phyloP scores from a whole-genome alignment of 1,284 basidiomycete genomes.

The Veloboletus limbatus region DNA sequence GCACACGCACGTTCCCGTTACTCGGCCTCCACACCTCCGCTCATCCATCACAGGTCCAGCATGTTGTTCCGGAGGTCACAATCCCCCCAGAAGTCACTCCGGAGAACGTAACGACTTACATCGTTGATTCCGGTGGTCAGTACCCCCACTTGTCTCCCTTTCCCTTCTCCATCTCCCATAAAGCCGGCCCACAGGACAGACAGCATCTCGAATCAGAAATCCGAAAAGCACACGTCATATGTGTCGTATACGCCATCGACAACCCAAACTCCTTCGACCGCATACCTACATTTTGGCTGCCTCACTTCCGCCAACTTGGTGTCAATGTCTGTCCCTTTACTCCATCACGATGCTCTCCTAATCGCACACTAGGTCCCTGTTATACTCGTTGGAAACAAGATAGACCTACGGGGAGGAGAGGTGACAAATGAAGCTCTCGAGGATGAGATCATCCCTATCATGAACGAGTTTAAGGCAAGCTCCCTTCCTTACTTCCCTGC shows the following conservation, averaged over 20 bases:
- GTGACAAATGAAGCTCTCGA: constrained; percentile 94
- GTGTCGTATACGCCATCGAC: constrained; percentile 95
- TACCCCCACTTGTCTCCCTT: constrained; percentile 16
- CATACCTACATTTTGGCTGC: constrained; percentile 98
- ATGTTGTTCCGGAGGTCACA: constrained; percentile 91
- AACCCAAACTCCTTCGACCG: constrained; percentile 95
- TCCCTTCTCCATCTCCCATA: constrained; percentile 15
- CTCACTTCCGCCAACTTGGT: constrained; percentile 93
- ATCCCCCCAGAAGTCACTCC: constrained; percentile 95
- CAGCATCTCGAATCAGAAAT: constrained; percentile 92
- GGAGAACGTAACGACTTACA: constrained; percentile 94
- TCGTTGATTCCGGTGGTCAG: constrained; percentile 91
- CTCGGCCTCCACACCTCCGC: constrained; percentile 5
- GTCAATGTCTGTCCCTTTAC: constrained; percentile 68
- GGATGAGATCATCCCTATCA: constrained; percentile 91
- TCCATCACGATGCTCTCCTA: constrained; percentile 4
- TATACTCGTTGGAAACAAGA: constrained; percentile 98
- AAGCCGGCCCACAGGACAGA: constrained; percentile 77
- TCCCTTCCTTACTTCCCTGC: constrained; percentile 5
- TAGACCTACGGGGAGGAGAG: constrained; percentile 89
- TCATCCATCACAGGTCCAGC: constrained; percentile 65
- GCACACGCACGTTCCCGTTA: constrained; percentile 57
- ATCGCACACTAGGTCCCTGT: constrained; percentile 75
- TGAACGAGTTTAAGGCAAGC: constrained; percentile 93
- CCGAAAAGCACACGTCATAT: constrained; percentile 96